Evolutionary conservation across 352 stramenopile species (phyloP).

Genomic region (Chrysophaeum taylorii): DNA sequence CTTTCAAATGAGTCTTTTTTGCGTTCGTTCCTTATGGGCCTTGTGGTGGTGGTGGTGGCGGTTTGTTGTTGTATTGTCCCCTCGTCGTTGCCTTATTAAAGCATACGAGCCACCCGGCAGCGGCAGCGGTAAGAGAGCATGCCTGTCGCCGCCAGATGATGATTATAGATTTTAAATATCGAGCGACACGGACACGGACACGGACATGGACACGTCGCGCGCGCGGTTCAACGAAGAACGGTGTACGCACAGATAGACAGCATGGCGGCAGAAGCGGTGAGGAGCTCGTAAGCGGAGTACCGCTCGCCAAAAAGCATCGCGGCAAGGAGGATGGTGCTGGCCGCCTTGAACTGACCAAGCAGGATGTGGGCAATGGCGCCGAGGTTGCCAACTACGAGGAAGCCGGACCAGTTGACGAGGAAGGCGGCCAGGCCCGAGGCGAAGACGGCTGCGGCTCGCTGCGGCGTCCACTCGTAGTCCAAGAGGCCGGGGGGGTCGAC

Average conservation of each 20-base stretch:
- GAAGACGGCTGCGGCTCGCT: neutral
- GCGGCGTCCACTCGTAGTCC: slow-evolving; percentile 14
- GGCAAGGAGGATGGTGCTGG: neutral
- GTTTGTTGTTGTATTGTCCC: no score
- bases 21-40: no score
- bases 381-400: slow-evolving; percentile 19
- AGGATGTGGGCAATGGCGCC: slow-evolving; percentile 15
- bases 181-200: no score
- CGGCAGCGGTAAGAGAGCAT: no score
- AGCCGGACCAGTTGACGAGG: slow-evolving; percentile 18
- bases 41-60: no score
- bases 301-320: neutral
- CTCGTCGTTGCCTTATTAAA: no score
- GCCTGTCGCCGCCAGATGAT: no score
- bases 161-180: no score
- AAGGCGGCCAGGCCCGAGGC: slow-evolving; percentile 15
- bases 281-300: slow-evolving; percentile 3
- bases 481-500: slow-evolving; percentile 17
- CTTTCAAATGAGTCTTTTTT: no score
- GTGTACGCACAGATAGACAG: slow-evolving; percentile 5
- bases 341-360: slow-evolving; percentile 15
- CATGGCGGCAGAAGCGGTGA: slow-evolving; percentile 6
- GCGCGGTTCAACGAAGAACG: no score
- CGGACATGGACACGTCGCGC: no score
- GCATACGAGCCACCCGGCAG: no score